These are phyloP conservation scores for Trametopsis cervina DNA, from an alignment of 768 basidiomycete genomes.

Conservation along the genomic window DNA sequence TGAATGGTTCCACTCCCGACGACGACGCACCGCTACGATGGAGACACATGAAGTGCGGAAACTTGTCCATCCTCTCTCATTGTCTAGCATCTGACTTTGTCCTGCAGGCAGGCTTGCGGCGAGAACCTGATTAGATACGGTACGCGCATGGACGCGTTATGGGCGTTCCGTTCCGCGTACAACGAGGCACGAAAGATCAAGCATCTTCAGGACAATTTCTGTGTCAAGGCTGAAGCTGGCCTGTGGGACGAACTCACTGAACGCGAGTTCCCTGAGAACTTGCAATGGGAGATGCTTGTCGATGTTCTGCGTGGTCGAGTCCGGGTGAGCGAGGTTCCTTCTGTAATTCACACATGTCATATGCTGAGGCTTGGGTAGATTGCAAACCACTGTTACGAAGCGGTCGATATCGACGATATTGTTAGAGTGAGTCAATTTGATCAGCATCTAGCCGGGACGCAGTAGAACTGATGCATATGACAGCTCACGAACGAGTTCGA, in stretches of 20 bases:
- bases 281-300: conserved; percentile 68
- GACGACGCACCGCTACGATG: conserved; percentile 45
- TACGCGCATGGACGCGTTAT: conserved; percentile 70
- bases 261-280: conserved; percentile 58
- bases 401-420: conserved; percentile 67
- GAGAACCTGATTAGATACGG: conserved; percentile 30
- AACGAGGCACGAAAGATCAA: conserved; percentile 64
- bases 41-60: conserved; percentile 72
- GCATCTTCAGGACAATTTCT: conserved; percentile 65
- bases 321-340: conserved; percentile 41
- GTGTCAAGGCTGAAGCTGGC: conserved; percentile 48
- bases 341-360: not conserved
- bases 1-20: conserved; percentile 40
- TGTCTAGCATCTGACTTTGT: not conserved
- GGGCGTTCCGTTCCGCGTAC: conserved; percentile 77
- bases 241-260: conserved; percentile 30
- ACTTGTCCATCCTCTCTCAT: conserved; percentile 8
- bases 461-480: not conserved
- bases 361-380: conserved; percentile 30
- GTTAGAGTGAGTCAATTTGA: conserved; percentile 46
- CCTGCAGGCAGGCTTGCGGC: conserved; percentile 32
- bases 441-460: not conserved
- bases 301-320: conserved; percentile 84
- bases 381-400: conserved; percentile 64
- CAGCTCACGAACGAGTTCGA: conserved; percentile 81